A percentile compares a stretch with the other conserved stretches of the same genome.
Conservation (phyloP, 768 basidiomycete species). For the Cubamyces sp. region DNA sequence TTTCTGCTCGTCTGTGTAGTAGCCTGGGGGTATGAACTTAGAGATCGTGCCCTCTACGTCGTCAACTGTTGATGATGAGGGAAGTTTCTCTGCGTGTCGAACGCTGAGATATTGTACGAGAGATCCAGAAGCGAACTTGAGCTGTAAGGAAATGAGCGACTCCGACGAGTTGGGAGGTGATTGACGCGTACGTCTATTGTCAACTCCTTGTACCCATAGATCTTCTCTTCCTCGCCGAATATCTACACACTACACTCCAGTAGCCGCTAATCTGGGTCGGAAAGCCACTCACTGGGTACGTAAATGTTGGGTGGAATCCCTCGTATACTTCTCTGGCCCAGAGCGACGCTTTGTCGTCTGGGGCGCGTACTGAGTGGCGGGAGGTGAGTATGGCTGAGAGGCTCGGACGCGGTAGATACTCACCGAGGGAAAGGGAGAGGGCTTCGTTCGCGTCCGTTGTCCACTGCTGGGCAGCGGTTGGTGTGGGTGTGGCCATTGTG, state of each 20-base stretch:
- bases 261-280: background rate
- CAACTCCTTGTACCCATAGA: conserved; percentile 91
- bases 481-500: conserved; percentile 18
- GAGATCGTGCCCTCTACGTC: conserved; percentile 81
- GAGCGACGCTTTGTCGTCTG: conserved; percentile 62
- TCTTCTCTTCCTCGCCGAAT: conserved; percentile 94
- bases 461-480: conserved; percentile 53
- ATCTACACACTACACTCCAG: conserved; percentile 55
- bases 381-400: conserved; percentile 5
- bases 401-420: conserved; percentile 26
- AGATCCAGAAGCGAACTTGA: conserved; percentile 87
- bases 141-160: conserved; percentile 44
- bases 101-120: conserved; percentile 77
- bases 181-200: conserved; percentile 69
- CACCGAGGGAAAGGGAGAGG: conserved; percentile 75
- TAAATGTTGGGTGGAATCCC: conserved; percentile 85
- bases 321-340: conserved; percentile 61
- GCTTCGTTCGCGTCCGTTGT: conserved; percentile 80
- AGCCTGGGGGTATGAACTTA: conserved; percentile 82
- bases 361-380: conserved; percentile 61
- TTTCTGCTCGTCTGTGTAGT: conserved; percentile 63
- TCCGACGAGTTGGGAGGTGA: background rate
- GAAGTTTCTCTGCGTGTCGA: conserved; percentile 67
- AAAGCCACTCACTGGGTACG: conserved; percentile 75
- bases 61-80: conserved; percentile 71